phyloP scores from a whole-genome alignment of 2,329 filamentous ascomycete genomes.

The Clarireedia homoeocarpa region DNA sequence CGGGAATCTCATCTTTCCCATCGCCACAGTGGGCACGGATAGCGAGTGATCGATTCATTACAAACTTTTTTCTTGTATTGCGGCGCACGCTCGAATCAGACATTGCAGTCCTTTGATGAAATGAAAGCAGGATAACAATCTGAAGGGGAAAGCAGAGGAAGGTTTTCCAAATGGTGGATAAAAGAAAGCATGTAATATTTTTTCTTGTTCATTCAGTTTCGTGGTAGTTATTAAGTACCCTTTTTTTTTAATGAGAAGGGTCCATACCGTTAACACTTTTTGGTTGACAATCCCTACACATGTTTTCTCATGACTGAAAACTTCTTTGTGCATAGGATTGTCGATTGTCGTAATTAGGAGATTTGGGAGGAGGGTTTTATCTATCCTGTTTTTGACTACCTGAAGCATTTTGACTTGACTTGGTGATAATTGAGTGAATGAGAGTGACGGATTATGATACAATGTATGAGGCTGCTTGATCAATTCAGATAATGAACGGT shows the following conservation, averaged over 20 bases:
- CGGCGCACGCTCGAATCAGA: not conserved
- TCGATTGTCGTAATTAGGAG: not conserved
- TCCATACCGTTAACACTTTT: not conserved
- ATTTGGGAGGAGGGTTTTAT: no score
- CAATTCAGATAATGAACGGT: no score
- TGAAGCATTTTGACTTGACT: no score
- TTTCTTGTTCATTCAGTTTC: slow-evolving; percentile 14
- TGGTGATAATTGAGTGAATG: no score
- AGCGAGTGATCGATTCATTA: slow-evolving; percentile 2
- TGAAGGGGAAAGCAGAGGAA: slow-evolving; percentile 8
- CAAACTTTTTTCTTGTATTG: slow-evolving; percentile 1
- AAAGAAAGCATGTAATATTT: slow-evolving; percentile 21
- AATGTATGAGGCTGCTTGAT: no score
- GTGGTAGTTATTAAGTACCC: slow-evolving; percentile 18
- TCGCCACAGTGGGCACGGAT: not conserved
- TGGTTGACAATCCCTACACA: not conserved
- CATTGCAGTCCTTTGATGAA: slow-evolving; percentile 4
- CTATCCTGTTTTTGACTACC: no score
- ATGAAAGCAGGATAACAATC: slow-evolving; percentile 7
- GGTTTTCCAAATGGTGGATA: not conserved
- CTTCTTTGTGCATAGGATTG: slow-evolving; percentile 19
- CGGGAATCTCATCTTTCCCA: not conserved
- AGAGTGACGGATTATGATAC: no score
- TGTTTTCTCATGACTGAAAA: not conserved
- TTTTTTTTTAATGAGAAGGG: not conserved